phyloP scores from a whole-genome alignment of 2,329 filamentous ascomycete genomes.

The Microthyrium microscopicum region DNA sequence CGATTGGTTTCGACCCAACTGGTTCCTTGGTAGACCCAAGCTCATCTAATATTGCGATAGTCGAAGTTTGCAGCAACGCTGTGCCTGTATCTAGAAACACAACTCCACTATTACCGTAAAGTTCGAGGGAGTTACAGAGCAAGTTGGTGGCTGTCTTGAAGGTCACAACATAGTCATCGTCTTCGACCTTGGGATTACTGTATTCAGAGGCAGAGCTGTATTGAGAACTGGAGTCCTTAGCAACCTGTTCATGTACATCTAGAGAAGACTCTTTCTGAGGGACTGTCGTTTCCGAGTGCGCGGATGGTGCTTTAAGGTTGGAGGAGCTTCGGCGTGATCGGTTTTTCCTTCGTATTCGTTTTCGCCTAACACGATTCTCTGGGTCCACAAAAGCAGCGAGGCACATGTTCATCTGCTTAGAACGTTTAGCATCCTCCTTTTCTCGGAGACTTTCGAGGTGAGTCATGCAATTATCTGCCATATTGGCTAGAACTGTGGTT shows the following conservation, averaged over 20 bases:
- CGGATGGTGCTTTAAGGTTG: too few species aligned
- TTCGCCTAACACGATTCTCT: constrained; percentile 9
- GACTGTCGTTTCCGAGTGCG: too few species aligned
- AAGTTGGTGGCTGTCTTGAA: constrained; percentile 32
- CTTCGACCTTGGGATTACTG: constrained; percentile 12
- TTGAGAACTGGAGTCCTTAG: constrained; percentile 3
- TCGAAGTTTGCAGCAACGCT: too few species aligned
- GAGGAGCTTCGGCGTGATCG: too few species aligned
- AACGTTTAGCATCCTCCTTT: constrained; percentile 16
- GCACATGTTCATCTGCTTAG: constrained; percentile 14
- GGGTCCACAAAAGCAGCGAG: constrained; percentile 14
- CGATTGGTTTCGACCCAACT: too few species aligned
- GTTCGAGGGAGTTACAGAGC: constrained; percentile 29
- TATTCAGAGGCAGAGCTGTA: constrained; percentile 8
- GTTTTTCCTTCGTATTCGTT: constrained; percentile 2
- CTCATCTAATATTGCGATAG: not conserved
- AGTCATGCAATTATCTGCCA: constrained; percentile 17
- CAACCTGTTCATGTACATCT: too few species aligned
- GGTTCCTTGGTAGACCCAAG: too few species aligned
- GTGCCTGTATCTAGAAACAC: constrained; percentile 23
- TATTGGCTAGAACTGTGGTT: constrained; percentile 12
- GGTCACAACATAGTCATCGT: constrained; percentile 22
- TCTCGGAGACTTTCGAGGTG: constrained; percentile 20
- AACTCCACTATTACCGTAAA: constrained; percentile 30
- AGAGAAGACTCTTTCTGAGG: too few species aligned